A percentile compares a stretch with the other conserved stretches of the same genome.
phyloP scores from a whole-genome alignment of 306 rosid species.

The Canavalia gladiata region DNA sequence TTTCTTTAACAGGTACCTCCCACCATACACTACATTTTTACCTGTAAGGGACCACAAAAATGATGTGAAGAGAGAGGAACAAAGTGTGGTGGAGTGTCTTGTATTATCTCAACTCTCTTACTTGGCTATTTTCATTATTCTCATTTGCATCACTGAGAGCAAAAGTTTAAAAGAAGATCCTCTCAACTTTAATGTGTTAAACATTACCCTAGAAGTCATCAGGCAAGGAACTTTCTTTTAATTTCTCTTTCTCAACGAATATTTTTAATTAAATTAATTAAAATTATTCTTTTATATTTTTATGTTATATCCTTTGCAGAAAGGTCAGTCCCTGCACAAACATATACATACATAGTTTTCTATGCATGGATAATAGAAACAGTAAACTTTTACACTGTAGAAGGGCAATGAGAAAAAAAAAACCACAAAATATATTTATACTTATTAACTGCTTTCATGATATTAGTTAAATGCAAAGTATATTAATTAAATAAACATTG shows the following conservation, averaged over 20 bases:
- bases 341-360: too few relatives aligned
- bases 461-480: not conserved
- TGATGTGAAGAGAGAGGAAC: constrained; percentile 10
- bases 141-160: constrained; percentile 73
- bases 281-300: too few relatives aligned
- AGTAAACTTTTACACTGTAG: too few relatives aligned
- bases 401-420: too few relatives aligned
- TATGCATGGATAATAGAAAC: too few relatives aligned
- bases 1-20: constrained; percentile 65
- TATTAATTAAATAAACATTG: not conserved
- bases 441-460: not conserved
- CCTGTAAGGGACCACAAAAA: constrained; percentile 43
- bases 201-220: constrained; percentile 67
- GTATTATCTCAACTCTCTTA: constrained; percentile 71
- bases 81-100: constrained; percentile 45
- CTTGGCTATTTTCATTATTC: constrained; percentile 64
- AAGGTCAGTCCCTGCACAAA: too few relatives aligned
- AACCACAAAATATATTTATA: too few relatives aligned
- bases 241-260: not conserved
- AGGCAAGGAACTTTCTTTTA: not conserved
- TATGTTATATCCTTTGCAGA: too few relatives aligned
- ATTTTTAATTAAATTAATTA: not conserved
- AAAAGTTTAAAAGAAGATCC: constrained; percentile 72
- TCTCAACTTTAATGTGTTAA: constrained; percentile 73
- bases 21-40: constrained; percentile 62